Evolutionary conservation across 1,139 yeast genomes (phyloP), one percentile per base, ranked within the genome.

Genomic region (Saccharomyces hybrid): DNA sequence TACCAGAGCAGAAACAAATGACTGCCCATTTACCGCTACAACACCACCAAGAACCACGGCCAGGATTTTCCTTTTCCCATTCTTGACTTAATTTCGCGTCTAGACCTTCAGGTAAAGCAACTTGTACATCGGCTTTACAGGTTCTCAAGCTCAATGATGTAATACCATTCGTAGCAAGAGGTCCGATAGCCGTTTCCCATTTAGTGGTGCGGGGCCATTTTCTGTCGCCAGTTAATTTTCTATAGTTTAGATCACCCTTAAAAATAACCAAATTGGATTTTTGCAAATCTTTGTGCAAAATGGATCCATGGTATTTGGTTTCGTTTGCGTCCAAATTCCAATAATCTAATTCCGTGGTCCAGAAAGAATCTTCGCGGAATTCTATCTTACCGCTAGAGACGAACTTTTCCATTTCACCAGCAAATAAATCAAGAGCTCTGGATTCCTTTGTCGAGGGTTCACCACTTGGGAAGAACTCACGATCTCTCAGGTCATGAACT

Each of bases 51-150:
- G 82, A 81, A 11, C 91, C 90, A 50, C 76, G 71, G 58, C 82
- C 82, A 63, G 84, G 80, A 3, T 87, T 86, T 65, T 75, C 74
- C 26, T 66, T 64, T 31, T 65, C 72, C 85, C 95, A 89, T 52
- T 74, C 73, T 55, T 77, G 71, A 49, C 80, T 77, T 60, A 93
- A 77, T 65, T 82, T 76, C 62, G 86, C 91, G 60, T 87, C 86
- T 31, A 80, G 73, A 2, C 97, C 97, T 47, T 78, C 74, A 5
- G 79, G 77, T 58, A 93, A 79, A 2, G 96, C 98, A 52, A 87
- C 96, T 54, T 87, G 85, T n/a, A 91, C 98, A 69, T 95, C 99
- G 0, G 98, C 97, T 72, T 93, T 93, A 71, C 96, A 85, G 2
- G 99, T 93, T 75, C 99, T 82, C 64, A 93, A 77, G 31, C 95